Evolutionary conservation across 768 basidiomycete genomes (phyloP).

Genomic region (Infundibulicybe gibba): DNA sequence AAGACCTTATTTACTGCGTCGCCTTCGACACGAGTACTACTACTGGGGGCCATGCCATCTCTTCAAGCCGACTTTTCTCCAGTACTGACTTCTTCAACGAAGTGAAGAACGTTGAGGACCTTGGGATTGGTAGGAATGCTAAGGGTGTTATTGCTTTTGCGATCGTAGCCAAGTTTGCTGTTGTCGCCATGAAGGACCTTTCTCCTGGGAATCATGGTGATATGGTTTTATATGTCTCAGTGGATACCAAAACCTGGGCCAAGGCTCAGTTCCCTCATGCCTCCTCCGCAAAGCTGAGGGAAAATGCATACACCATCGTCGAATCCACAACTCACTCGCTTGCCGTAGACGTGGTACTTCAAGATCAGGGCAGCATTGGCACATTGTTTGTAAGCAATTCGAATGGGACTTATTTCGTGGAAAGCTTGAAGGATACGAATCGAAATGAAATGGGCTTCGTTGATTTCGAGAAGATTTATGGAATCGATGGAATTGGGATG

Average conservation of each 20-base stretch:
- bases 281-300: slow-evolving; percentile 69
- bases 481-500: slow-evolving; percentile 86
- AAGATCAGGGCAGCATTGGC: slow-evolving; percentile 64
- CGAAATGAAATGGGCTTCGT: slow-evolving; percentile 86
- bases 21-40: slow-evolving; percentile 66
- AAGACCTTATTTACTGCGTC: slow-evolving; percentile 84
- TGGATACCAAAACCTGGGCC: slow-evolving; percentile 83
- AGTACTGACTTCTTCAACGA: slow-evolving; percentile 80
- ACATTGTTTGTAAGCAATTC: slow-evolving; percentile 95
- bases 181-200: slow-evolving; percentile 82
- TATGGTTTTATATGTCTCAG: slow-evolving; percentile 82
- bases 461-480: slow-evolving; percentile 87
- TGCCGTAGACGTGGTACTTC: slow-evolving; percentile 88
- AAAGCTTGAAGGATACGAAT: slow-evolving; percentile 90
- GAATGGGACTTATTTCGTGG: slow-evolving; percentile 93
- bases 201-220: slow-evolving; percentile 53
- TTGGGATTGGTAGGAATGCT: slow-evolving; percentile 83
- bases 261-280: slow-evolving; percentile 93
- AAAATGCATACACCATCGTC: slow-evolving; percentile 95
- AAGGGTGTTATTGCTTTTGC: slow-evolving; percentile 92
- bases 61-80: slow-evolving; percentile 73
- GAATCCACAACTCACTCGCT: slow-evolving; percentile 93
- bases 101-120: slow-evolving; percentile 68
- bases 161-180: slow-evolving; percentile 88
- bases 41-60: slow-evolving; percentile 45